Conservation (phyloP, 345 rosid genomes). For the thale cress (Arabidopsis thaliana) region TAIR10.1 NC_003076.8:4774501-4775000, state of each 20-base stretch:
- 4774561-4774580: constrained; percentile 72
- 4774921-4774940: constrained; percentile 70
- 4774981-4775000: constrained; percentile 67
- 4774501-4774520: constrained; percentile 56
- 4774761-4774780: constrained; percentile 56
- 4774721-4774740: constrained; percentile 76
- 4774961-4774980: constrained; percentile 68
- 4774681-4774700: constrained; percentile 77
- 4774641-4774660: constrained; percentile 67
- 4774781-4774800: constrained; percentile 75
- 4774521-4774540: constrained; percentile 65
- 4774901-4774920: constrained; percentile 79
- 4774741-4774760: constrained; percentile 72
- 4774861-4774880: constrained; percentile 63
- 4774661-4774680: constrained; percentile 64
- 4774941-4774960: constrained; percentile 63
- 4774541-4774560: constrained; percentile 59
- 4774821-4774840: constrained; percentile 67
- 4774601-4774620: constrained; percentile 61
- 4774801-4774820: constrained; percentile 68
- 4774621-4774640: constrained; percentile 52
- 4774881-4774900: constrained; percentile 71
- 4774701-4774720: constrained; percentile 78
- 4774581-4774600: constrained; percentile 77
- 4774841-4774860: constrained; percentile 71